phyloP scores from a whole-genome alignment of 805 yeast genomes.

The Starmerella vaccinii region DNA sequence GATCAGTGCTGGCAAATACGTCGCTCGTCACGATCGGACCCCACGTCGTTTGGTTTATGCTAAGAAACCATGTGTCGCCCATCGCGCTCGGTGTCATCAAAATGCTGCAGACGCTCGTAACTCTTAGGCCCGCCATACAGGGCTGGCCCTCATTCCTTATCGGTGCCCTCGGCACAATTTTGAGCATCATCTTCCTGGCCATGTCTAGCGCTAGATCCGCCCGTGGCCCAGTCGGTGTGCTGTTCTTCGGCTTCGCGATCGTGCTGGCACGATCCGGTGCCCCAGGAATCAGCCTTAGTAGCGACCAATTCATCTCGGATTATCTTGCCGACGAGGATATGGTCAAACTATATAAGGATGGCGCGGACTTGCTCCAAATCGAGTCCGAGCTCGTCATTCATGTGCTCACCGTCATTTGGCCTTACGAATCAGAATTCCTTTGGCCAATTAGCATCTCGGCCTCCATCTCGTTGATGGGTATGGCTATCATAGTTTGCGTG shows the following conservation, averaged over 20 bases:
- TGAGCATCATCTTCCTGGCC: neutral
- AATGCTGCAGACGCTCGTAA: slow-evolving; percentile 18
- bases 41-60: slow-evolving; percentile 21
- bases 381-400: slow-evolving; percentile 16
- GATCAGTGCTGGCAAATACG: slow-evolving; percentile 18
- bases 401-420: slow-evolving; percentile 17
- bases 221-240: neutral
- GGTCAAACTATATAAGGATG: slow-evolving; percentile 16
- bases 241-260: slow-evolving; percentile 11
- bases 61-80: slow-evolving; percentile 13
- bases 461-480: slow-evolving; percentile 13
- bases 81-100: slow-evolving; percentile 13
- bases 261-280: slow-evolving; percentile 21
- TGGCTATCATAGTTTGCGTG: slow-evolving; percentile 6
- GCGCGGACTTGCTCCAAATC: slow-evolving; percentile 15
- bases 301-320: slow-evolving; percentile 15
- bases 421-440: slow-evolving; percentile 9
- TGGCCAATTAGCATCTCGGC: slow-evolving; percentile 18
- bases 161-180: slow-evolving; percentile 5
- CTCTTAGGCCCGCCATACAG: slow-evolving; percentile 12
- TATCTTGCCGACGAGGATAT: slow-evolving; percentile 22
- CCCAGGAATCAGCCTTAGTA: slow-evolving; percentile 13
- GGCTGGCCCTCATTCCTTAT: slow-evolving; percentile 10
- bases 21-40: slow-evolving; percentile 23
- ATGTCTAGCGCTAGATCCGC: neutral